Evolutionary conservation across 208 protist genomes (phyloP).

Genomic region (Leishmania turanica): DNA sequence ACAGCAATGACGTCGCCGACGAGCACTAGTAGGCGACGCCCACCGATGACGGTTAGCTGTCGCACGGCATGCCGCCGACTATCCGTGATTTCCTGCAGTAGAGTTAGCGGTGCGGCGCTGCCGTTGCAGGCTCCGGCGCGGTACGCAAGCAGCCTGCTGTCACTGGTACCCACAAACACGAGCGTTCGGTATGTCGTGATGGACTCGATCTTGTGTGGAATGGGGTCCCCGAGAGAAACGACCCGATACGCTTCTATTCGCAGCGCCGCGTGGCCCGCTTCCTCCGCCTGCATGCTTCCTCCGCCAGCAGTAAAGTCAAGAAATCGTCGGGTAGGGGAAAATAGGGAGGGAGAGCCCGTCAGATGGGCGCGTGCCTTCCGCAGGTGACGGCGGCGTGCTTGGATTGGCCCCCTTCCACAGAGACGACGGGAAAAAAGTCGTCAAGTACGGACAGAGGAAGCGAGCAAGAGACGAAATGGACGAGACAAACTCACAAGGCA

Average conservation of each 20-base stretch:
- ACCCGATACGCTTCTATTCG: constrained; percentile 24
- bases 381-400: not conserved
- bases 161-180: constrained; percentile 59
- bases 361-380: not conserved
- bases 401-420: not conserved
- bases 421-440: not conserved
- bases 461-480: not conserved
- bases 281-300: constrained; percentile 14
- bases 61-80: constrained; percentile 39
- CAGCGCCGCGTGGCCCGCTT: not conserved
- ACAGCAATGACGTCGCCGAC: constrained; percentile 22
- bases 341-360: not conserved
- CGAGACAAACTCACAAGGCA: not conserved
- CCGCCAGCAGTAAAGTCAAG: not conserved
- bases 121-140: constrained; percentile 9
- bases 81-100: constrained; percentile 20
- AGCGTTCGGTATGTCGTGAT: constrained; percentile 44
- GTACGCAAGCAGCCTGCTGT: constrained; percentile 62
- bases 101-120: constrained; percentile 2
- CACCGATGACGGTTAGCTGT: constrained; percentile 34
- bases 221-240: constrained; percentile 18
- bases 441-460: not conserved
- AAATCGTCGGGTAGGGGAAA: not conserved
- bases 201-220: constrained; percentile 42
- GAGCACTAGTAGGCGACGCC: constrained; percentile 41